Evolutionary conservation across 106 monocot species (phyloP).

Genomic region (Allium cepa): DNA sequence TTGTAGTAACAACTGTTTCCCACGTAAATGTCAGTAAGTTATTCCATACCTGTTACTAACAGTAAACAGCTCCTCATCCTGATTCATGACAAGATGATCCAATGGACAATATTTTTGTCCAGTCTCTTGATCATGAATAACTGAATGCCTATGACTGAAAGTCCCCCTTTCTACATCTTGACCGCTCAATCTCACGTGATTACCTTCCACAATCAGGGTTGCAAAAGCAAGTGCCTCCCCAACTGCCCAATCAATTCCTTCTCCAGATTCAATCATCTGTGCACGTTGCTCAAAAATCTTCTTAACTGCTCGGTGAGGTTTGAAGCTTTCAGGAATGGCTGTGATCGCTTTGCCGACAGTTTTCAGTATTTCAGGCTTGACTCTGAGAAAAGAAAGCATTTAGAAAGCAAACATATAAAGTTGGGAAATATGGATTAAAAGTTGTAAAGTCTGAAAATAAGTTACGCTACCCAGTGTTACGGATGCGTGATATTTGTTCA

Average conservation of each 20-base stretch:
- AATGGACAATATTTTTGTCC: constrained; percentile 71
- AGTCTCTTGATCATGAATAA: constrained; percentile 84
- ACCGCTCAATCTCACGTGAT: constrained; percentile 94
- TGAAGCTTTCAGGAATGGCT: constrained; percentile 78
- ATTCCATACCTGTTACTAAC: constrained; percentile 85
- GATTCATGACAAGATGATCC: constrained; percentile 71
- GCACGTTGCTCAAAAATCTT: constrained; percentile 75
- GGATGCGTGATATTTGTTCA: constrained; percentile 86
- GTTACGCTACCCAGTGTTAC: constrained; percentile 74
- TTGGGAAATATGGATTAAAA: neutral
- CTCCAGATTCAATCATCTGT: constrained; percentile 79
- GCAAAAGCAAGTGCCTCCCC: constrained; percentile 97
- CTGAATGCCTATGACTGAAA: constrained; percentile 89
- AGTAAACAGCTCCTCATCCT: constrained; percentile 86
- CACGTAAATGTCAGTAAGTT: too few relatives aligned
- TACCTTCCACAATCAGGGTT: constrained; percentile 85
- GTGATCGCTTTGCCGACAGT: constrained; percentile 81
- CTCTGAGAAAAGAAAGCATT: constrained; percentile 29
- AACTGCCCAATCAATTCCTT: constrained; percentile 95
- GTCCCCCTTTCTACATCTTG: constrained; percentile 99
- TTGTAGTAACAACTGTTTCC: too few relatives aligned
- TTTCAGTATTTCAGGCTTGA: constrained; percentile 88
- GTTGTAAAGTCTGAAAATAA: constrained; percentile 2
- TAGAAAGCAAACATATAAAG: too few relatives aligned
- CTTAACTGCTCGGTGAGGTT: constrained; percentile 67